A percentile compares a stretch with the other conserved stretches of the same genome.
Evolutionary conservation across 352 stramenopile species (phyloP).

Genomic region (Pythium inflatum): DNA sequence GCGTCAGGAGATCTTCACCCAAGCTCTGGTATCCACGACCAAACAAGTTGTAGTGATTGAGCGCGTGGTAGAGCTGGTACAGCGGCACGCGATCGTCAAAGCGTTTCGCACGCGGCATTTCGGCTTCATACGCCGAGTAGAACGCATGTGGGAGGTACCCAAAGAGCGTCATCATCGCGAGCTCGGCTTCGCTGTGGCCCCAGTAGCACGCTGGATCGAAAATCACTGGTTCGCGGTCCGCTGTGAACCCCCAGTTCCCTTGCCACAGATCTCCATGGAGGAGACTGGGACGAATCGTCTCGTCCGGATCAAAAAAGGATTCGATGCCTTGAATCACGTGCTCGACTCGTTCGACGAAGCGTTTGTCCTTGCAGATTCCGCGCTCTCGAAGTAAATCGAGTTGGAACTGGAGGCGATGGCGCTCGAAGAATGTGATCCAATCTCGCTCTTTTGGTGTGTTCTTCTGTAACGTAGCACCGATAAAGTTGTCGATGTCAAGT

Average conservation of each 20-base stretch:
- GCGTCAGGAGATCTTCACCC: slow-evolving; percentile 20
- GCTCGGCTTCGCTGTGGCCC: slow-evolving; percentile 49
- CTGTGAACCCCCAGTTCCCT: slow-evolving; percentile 72
- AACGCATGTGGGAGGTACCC: slow-evolving; percentile 32
- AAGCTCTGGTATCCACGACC: slow-evolving; percentile 34
- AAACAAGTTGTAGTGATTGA: slow-evolving; percentile 89
- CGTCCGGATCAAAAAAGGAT: slow-evolving; percentile 19
- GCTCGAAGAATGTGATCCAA: slow-evolving; percentile 25
- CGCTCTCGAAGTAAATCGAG: slow-evolving; percentile 3
- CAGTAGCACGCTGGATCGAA: slow-evolving; percentile 87
- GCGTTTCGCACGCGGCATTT: slow-evolving; percentile 38
- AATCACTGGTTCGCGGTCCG: slow-evolving; percentile 51
- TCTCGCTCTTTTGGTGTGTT: slow-evolving; percentile 7
- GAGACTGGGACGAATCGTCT: slow-evolving; percentile 19
- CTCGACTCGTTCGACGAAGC: slow-evolving; percentile 7
- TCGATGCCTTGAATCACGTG: not conserved
- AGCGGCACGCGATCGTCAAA: slow-evolving; percentile 64
- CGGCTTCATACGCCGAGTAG: slow-evolving; percentile 37
- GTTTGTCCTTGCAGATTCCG: not conserved
- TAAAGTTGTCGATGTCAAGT: slow-evolving; percentile 26
- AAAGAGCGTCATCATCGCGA: slow-evolving; percentile 53
- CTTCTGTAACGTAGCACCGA: slow-evolving; percentile 19
- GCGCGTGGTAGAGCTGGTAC: slow-evolving; percentile 88
- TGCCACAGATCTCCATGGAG: slow-evolving; percentile 89
- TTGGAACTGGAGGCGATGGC: slow-evolving; percentile 17